Base-by-base conservation (phyloP, 2,329 filamentous ascomycete species). In the Aspergillus amoenus region DNA sequence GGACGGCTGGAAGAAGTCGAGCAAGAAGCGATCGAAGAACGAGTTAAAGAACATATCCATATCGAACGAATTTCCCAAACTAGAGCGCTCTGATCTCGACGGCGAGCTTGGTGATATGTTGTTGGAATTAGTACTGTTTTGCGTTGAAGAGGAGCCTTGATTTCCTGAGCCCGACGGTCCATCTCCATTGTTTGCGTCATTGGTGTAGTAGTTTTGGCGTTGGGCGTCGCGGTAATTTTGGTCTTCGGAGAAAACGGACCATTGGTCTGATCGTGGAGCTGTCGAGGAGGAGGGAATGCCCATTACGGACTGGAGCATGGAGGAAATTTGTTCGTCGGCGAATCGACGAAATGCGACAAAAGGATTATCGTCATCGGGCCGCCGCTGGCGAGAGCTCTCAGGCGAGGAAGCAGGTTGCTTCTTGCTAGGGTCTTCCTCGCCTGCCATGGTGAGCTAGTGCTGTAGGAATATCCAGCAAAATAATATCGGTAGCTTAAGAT, bases 331-430 rank as follows among this genome's bases (percentile, higher is more conserved):
- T 46, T 81, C 79, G 64, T 87, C 84, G 55, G 84, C 82, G 68
- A 83, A 85, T 60, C 81, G 82, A 63, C 84, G 84, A 72, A 87
- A 86, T 30, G 79, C 76, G 55, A 84, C 79, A 70, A 87, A 86
- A 1, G 84, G 82, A 58, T 85, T 85, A 58, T 77, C 71, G 57
- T 75, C 68, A 52, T 77, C 69, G 42, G 58, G 54, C 64, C 64
- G 54, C 64, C 64, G 65, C 56, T 60, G 56, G 32, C 61, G 60
- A 15, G 61, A 55, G 57, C 57, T 55, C 46, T 64, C 50, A 56
- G 50, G 58, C 56, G 47, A 52, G 54, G 48, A 54, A 40, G 48
- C 46, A 39, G 56, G 37, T 56, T 62, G 48, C 32, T 53, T 50
- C 13, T 62, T 52, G 39, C 54, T 60, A n/a, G 51, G 13, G 30